Percentiles rank a stretch among this genome's conserved stretches.
phyloP scores from a whole-genome alignment of 2,329 filamentous ascomycete species.

The Apiospora sp. region DNA sequence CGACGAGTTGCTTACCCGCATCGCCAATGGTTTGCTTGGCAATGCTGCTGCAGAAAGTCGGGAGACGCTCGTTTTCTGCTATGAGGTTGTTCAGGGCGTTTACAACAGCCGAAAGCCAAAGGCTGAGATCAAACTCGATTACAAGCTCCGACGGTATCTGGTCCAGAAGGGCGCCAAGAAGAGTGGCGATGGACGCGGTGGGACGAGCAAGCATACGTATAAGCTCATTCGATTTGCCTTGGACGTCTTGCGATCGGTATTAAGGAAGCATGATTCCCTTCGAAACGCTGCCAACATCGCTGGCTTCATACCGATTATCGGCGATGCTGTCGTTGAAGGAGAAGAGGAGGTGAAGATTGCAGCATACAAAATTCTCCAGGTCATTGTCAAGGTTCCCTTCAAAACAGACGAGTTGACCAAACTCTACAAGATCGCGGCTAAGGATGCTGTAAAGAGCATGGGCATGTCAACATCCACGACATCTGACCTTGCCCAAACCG shows the following conservation, averaged over 20 bases:
- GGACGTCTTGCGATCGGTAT: slow-evolving; percentile 83
- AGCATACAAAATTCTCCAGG: slow-evolving; percentile 82
- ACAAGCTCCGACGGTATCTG: slow-evolving; percentile 75
- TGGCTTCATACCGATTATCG: slow-evolving; percentile 88
- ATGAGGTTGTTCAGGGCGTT: slow-evolving; percentile 88
- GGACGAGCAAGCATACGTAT: slow-evolving; percentile 80
- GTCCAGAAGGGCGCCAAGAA: slow-evolving; percentile 82
- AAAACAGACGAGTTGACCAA: slow-evolving; percentile 70
- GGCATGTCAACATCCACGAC: slow-evolving; percentile 80
- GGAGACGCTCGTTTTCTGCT: slow-evolving; percentile 92
- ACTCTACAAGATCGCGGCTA: slow-evolving; percentile 78
- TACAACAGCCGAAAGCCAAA: slow-evolving; percentile 70
- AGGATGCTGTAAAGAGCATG: slow-evolving; percentile 84
- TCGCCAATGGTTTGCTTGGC: slow-evolving; percentile 82
- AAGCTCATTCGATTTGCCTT: slow-evolving; percentile 90
- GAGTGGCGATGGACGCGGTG: slow-evolving; percentile 73
- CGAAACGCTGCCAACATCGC: slow-evolving; percentile 80
- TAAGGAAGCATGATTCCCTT: slow-evolving; percentile 85
- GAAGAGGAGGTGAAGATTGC: slow-evolving; percentile 95
- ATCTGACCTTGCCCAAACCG: slow-evolving; percentile 85
- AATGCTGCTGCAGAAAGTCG: slow-evolving; percentile 81
- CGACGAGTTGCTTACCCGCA: slow-evolving; percentile 84
- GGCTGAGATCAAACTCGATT: slow-evolving; percentile 64
- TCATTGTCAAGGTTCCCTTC: slow-evolving; percentile 85
- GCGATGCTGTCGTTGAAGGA: slow-evolving; percentile 82